Evolutionary conservation across 2,329 filamentous ascomycete species (phyloP).

Genomic region (Stagonosporopsis vannaccii): DNA sequence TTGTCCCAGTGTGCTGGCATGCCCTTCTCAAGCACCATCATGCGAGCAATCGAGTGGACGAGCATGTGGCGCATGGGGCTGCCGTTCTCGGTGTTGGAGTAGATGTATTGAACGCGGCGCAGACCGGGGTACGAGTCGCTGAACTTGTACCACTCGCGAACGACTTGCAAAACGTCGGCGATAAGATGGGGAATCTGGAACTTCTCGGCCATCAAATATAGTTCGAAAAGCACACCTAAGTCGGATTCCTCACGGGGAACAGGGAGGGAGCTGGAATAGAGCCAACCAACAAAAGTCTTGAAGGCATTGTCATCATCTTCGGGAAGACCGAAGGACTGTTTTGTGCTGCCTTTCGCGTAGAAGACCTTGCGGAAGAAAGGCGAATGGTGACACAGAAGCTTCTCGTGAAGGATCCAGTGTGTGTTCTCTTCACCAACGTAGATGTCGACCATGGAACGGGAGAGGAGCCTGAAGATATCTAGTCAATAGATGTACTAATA

Average conservation of each 20-base stretch:
- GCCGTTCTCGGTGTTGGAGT: slow-evolving; percentile 58
- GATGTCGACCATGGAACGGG: slow-evolving; percentile 62
- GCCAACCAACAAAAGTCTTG: slow-evolving; percentile 61
- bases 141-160: slow-evolving; percentile 61
- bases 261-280: slow-evolving; percentile 59
- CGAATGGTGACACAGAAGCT: slow-evolving; percentile 62
- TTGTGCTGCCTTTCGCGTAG: slow-evolving; percentile 49
- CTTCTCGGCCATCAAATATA: slow-evolving; percentile 63
- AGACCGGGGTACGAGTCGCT: slow-evolving; percentile 61
- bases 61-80: slow-evolving; percentile 59
- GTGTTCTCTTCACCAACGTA: slow-evolving; percentile 63
- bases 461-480: slow-evolving; percentile 55
- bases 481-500: background rate
- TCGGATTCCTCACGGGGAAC: slow-evolving; percentile 59
- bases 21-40: slow-evolving; percentile 58
- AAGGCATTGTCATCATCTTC: slow-evolving; percentile 62
- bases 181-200: slow-evolving; percentile 59
- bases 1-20: slow-evolving; percentile 63
- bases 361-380: slow-evolving; percentile 63
- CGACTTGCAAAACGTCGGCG: slow-evolving; percentile 57
- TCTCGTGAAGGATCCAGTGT: slow-evolving; percentile 64
- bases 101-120: slow-evolving; percentile 61
- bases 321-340: slow-evolving; percentile 57
- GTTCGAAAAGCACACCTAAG: slow-evolving; percentile 58
- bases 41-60: slow-evolving; percentile 57